Percentiles rank a stretch among this genome's conserved stretches.
Conservation (phyloP, 768 basidiomycete genomes). For the Roridomyces roridus region DNA sequence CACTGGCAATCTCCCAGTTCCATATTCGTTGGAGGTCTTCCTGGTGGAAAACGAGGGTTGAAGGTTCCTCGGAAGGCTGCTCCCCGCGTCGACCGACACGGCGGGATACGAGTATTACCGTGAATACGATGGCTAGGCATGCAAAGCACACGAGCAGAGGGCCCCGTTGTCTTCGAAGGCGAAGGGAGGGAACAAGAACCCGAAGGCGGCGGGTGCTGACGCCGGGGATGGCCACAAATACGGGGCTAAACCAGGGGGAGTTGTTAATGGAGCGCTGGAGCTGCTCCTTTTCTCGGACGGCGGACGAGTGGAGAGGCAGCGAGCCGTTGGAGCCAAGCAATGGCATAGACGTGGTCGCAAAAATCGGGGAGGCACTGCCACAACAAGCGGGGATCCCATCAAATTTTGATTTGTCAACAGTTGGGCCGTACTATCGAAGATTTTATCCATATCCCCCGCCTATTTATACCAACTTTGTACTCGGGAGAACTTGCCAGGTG, state of each 20-base stretch:
- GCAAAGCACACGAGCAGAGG: slow-evolving; percentile 59
- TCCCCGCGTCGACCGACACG: slow-evolving; percentile 47
- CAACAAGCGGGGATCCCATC: neutral
- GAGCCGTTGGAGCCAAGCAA: slow-evolving; percentile 31
- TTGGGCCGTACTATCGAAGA: too few relatives aligned
- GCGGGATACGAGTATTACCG: slow-evolving; percentile 51
- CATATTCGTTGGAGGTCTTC: slow-evolving; percentile 85
- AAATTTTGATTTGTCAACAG: too few relatives aligned
- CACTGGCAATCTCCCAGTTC: slow-evolving; percentile 92
- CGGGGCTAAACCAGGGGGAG: slow-evolving; percentile 56
- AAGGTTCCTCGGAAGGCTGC: slow-evolving; percentile 52
- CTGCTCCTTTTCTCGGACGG: slow-evolving; percentile 50
- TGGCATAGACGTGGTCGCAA: slow-evolving; percentile 3
- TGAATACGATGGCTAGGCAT: slow-evolving; percentile 57
- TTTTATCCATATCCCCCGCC: too few relatives aligned
- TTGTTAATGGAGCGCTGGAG: slow-evolving; percentile 28
- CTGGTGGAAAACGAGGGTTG: slow-evolving; percentile 74
- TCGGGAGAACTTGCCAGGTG: too few relatives aligned
- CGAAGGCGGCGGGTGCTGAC: slow-evolving; percentile 62
- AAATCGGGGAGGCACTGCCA: neutral
- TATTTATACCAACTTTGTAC: too few relatives aligned
- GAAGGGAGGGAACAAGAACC: slow-evolving; percentile 62
- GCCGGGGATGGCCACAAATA: slow-evolving; percentile 65
- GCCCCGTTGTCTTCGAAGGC: slow-evolving; percentile 60
- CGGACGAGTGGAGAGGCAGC: slow-evolving; percentile 50